Conservation (phyloP, 202 grass and related monocot genomes). For the Saccharum hybrid region DNA sequence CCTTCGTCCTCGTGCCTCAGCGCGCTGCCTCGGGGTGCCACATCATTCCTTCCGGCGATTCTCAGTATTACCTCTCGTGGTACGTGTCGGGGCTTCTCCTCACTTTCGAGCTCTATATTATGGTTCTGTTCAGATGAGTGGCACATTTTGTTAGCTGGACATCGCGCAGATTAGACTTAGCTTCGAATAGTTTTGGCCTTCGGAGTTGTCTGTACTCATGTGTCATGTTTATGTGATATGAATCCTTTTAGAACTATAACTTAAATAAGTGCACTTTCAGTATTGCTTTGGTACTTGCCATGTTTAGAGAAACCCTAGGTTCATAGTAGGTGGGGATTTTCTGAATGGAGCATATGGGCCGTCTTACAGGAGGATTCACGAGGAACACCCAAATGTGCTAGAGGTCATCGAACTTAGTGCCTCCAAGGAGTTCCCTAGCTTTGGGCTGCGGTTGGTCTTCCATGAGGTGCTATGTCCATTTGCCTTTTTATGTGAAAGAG, state of each 20-base stretch:
- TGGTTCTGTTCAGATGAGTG: slow-evolving; percentile 10
- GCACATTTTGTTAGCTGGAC: not conserved
- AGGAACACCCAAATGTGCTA: slow-evolving; percentile 71
- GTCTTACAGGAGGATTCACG: slow-evolving; percentile 82
- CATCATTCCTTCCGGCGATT: slow-evolving; percentile 46
- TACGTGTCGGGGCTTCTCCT: slow-evolving; percentile 39
- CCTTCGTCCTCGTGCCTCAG: slow-evolving; percentile 50
- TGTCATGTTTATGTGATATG: not conserved
- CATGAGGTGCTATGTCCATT: slow-evolving; percentile 77
- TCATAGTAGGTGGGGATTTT: slow-evolving; percentile 28
- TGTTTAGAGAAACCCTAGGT: slow-evolving; percentile 43
- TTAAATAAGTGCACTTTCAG: not conserved
- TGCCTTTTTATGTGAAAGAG: slow-evolving; percentile 66
- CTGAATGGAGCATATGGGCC: slow-evolving; percentile 28
- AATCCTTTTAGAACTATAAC: slow-evolving; percentile 11
- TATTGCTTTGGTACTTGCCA: slow-evolving; percentile 7
- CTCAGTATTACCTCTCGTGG: slow-evolving; percentile 73
- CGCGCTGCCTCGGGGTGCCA: slow-evolving; percentile 69
- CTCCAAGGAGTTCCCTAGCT: slow-evolving; percentile 68
- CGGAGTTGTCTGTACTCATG: not conserved
- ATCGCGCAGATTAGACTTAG: not conserved
- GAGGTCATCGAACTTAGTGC: slow-evolving; percentile 72
- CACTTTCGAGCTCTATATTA: slow-evolving; percentile 26
- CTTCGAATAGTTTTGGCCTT: not conserved
- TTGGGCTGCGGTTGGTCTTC: slow-evolving; percentile 80